A percentile compares a stretch with the other conserved stretches of the same genome.
Conservation (phyloP, 495 filamentous ascomycete genomes). For the Ascobolus immersus region DNA sequence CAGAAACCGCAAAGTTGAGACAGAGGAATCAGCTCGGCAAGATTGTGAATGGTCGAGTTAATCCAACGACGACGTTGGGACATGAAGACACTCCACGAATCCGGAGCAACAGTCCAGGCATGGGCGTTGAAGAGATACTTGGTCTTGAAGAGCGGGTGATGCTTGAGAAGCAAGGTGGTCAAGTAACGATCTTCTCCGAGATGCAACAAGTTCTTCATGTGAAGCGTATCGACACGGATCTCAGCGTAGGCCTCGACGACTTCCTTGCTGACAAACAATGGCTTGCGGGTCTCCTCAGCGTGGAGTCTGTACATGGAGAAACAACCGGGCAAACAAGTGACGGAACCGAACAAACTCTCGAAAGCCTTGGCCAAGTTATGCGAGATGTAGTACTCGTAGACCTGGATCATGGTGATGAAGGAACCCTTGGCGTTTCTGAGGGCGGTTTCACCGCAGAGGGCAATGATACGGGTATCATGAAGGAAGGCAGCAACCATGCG, state of each 20-base stretch:
- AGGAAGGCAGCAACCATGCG: conserved; percentile 82
- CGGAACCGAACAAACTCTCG: conserved; percentile 85
- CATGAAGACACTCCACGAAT: conserved; percentile 78
- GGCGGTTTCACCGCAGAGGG: conserved; percentile 80
- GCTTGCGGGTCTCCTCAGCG: conserved; percentile 78
- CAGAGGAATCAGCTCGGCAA: conserved; percentile 82
- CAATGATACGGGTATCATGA: conserved; percentile 73
- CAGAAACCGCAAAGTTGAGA: conserved; percentile 95
- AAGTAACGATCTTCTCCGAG: conserved; percentile 88
- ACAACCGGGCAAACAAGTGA: conserved; percentile 92
- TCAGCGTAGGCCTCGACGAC: conserved; percentile 65
- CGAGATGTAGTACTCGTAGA: conserved; percentile 96
- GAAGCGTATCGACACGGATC: conserved; percentile 87
- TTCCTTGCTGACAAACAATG: conserved; percentile 80
- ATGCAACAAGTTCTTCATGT: conserved; percentile 96
- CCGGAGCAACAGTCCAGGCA: conserved; percentile 88
- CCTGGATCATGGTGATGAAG: conserved; percentile 93
- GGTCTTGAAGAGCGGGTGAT: conserved; percentile 82
- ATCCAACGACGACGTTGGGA: conserved; percentile 98
- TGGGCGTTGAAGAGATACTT: conserved; percentile 86
- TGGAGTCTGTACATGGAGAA: conserved; percentile 97
- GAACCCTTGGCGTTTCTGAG: conserved; percentile 81
- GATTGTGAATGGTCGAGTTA: conserved; percentile 95
- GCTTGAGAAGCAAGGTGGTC: conserved; percentile 81
- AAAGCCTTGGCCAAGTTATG: conserved; percentile 98